Percentiles rank a stretch among this genome's conserved stretches.
These are phyloP conservation scores for Acer campestre DNA, from an alignment of 345 rosid species.

Conservation along the genomic window DNA sequence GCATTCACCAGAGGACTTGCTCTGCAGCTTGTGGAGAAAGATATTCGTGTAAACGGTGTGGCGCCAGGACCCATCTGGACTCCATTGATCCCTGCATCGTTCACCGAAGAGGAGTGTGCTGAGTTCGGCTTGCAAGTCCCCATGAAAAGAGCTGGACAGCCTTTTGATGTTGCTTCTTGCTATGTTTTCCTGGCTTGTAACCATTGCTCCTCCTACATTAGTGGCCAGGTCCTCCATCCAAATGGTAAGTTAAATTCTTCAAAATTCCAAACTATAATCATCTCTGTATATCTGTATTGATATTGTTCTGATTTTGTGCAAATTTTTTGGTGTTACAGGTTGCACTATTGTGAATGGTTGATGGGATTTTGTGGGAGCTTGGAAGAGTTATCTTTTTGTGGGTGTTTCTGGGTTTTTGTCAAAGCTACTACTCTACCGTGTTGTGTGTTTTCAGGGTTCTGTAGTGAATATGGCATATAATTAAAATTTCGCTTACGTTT, in stretches of 20 bases:
- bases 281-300: no score
- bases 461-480: no score
- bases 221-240: conserved; percentile 82
- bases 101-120: conserved; percentile 46
- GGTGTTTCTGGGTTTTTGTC: not conserved
- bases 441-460: no score
- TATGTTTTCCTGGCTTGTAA: conserved; percentile 78
- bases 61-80: conserved; percentile 93
- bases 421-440: not conserved
- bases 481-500: no score
- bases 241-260: conserved; percentile 43
- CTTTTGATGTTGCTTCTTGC: conserved; percentile 70
- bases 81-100: conserved; percentile 67
- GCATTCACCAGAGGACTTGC: conserved; percentile 75
- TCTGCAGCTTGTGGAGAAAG: conserved; percentile 59
- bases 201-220: conserved; percentile 77
- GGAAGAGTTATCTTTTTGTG: not conserved
- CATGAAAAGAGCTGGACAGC: conserved; percentile 79
- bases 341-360: conserved; percentile 52
- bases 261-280: not conserved
- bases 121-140: conserved; percentile 61
- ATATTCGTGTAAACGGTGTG: conserved; percentile 71
- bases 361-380: conserved; percentile 1
- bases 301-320: not conserved
- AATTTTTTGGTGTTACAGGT: conserved; percentile 31